These are phyloP conservation scores for Cyclotella choctawhatcheeana DNA, from an alignment of 108 stramenopile species.

Conservation along the genomic window DNA sequence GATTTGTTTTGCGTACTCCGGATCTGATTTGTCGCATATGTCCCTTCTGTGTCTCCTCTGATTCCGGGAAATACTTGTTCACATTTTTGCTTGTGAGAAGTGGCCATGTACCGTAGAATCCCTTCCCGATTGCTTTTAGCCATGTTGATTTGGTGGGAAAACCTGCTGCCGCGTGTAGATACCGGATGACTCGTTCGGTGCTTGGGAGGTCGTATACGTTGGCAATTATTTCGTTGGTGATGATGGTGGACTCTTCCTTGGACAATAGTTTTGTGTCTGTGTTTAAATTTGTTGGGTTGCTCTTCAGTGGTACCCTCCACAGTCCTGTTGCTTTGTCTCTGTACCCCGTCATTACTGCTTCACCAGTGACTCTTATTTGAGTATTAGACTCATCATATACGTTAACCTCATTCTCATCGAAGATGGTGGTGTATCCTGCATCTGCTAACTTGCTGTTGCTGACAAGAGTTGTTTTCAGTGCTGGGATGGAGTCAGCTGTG, in stretches of 20 bases:
- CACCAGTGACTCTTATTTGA: background rate
- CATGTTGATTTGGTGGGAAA: background rate
- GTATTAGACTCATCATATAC: background rate
- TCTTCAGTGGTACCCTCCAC: background rate
- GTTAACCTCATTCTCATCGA: background rate
- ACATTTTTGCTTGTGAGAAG: slow-evolving; percentile 6
- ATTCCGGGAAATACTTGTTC: slow-evolving; percentile 13
- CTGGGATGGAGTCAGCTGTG: background rate
- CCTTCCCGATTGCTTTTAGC: background rate
- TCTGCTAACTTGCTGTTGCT: background rate
- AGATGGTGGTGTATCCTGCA: background rate
- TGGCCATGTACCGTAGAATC: background rate
- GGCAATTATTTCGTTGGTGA: background rate
- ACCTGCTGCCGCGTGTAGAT: background rate
- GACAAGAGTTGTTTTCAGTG: background rate
- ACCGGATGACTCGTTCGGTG: background rate
- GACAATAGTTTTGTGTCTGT: background rate
- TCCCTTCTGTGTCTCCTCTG: background rate
- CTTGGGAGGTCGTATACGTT: background rate
- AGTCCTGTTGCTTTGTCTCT: background rate
- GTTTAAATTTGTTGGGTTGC: background rate
- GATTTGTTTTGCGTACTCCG: background rate
- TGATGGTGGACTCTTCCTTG: background rate
- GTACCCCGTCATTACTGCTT: background rate
- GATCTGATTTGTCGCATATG: background rate